phyloP scores from a whole-genome alignment of 306 rosid species.

The Bauhinia variegata region DNA sequence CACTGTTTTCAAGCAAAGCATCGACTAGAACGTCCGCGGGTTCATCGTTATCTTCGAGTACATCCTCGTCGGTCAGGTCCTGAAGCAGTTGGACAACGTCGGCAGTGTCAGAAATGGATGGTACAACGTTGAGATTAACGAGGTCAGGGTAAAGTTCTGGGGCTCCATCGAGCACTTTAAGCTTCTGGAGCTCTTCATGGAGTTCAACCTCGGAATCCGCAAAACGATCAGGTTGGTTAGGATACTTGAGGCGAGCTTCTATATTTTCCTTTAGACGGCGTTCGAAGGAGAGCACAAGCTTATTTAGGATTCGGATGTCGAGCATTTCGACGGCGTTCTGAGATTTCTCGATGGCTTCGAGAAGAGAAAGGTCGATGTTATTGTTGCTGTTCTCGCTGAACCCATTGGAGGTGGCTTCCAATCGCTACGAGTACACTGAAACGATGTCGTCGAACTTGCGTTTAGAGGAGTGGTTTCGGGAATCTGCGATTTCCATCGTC shows the following conservation, averaged over 20 bases:
- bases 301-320: constrained; percentile 73
- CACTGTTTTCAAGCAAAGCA: constrained; percentile 70
- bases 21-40: constrained; percentile 78
- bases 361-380: constrained; percentile 69
- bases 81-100: constrained; percentile 82
- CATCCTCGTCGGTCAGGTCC: constrained; percentile 88
- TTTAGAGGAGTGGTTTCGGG: constrained; percentile 51
- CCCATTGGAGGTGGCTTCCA: constrained; percentile 36
- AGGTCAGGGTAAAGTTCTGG: constrained; percentile 93
- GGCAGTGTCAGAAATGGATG: constrained; percentile 85
- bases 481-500: constrained; percentile 52
- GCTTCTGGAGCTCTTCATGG: constrained; percentile 87
- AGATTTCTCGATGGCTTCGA: constrained; percentile 84
- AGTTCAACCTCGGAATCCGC: constrained; percentile 93
- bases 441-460: constrained; percentile 63
- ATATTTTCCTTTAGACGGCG: constrained; percentile 90
- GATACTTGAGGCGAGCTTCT: constrained; percentile 86
- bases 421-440: constrained; percentile 1
- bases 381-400: background rate
- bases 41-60: constrained; percentile 76
- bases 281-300: constrained; percentile 81
- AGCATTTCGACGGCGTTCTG: constrained; percentile 58
- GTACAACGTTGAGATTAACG: constrained; percentile 66
- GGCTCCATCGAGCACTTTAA: constrained; percentile 79
- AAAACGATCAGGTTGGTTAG: constrained; percentile 84